phyloP scores from a whole-genome alignment of 768 basidiomycete species.

The Candolleomyces eurysporus region DNA sequence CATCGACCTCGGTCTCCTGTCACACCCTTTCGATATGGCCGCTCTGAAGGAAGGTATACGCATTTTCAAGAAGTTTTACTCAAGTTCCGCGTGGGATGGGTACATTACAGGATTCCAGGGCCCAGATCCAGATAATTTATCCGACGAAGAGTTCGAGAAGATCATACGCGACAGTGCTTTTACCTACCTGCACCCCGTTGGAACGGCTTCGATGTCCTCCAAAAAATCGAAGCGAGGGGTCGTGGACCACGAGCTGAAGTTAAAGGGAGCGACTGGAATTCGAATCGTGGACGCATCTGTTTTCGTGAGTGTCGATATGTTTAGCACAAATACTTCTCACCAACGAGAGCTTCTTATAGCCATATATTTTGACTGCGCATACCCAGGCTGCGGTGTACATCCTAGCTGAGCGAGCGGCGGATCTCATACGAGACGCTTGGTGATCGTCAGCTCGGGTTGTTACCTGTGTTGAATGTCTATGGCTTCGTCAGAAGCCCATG shows the following conservation, averaged over 20 bases:
- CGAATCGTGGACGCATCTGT: conserved; percentile 38
- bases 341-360: not conserved
- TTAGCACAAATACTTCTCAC: not conserved
- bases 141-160: conserved; percentile 3
- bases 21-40: conserved; percentile 7
- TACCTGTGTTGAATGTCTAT: not conserved
- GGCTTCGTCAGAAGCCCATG: not conserved
- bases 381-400: conserved; percentile 10
- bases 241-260: conserved; percentile 33
- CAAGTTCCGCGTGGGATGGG: conserved; percentile 1
- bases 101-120: not conserved
- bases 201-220: conserved; percentile 31
- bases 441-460: not conserved
- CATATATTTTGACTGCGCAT: conserved; percentile 8
- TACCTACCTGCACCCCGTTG: conserved; percentile 28
- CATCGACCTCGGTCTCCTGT: conserved; percentile 6
- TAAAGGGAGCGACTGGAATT: conserved; percentile 33
- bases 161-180: conserved; percentile 18
- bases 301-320: conserved; percentile 20
- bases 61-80: conserved; percentile 10
- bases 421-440: not conserved
- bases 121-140: not conserved
- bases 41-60: conserved; percentile 10
- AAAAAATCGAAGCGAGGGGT: conserved; percentile 26
- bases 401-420: conserved; percentile 10